Base-by-base conservation (phyloP, 1,284 basidiomycete species). In the Meira miltonrushii region DNA sequence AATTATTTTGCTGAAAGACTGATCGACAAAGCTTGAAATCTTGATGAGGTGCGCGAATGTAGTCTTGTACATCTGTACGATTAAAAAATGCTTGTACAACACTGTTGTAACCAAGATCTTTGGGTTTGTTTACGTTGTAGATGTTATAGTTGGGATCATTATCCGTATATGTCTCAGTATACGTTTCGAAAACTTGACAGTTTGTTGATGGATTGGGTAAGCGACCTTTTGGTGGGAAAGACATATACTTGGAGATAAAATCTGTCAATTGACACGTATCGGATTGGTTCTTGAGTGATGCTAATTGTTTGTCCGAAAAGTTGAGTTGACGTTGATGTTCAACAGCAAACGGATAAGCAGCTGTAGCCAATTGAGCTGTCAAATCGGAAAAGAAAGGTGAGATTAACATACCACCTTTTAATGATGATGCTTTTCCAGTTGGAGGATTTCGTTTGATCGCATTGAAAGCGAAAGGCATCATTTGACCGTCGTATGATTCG, bases 401-500 rank as follows among this genome's bases (percentile, higher is more conserved):
- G 17, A 46, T 46, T 10, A 46, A 17, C 10, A 46, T 9, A 21
- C 9, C 44, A 46, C 9, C 44, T 72, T 60, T 10, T n/a, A n/a
- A n/a, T n/a, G n/a, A n/a, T n/a, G n/a, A n/a, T n/a, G n/a, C n/a
- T n/a, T n/a, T n/a, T n/a, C n/a, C n/a, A n/a, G n/a, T n/a, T n/a
- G n/a, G n/a, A n/a, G n/a, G n/a, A n/a, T n/a, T n/a, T n/a, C n/a
- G n/a, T n/a, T n/a, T n/a, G n/a, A n/a, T n/a, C n/a, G n/a, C n/a
- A n/a, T n/a, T n/a, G n/a, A n/a, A n/a, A n/a, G 23, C 23, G 17
- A 17, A 46, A 11, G 44, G 44, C 8, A 46, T 46, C 81, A 90
- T 97, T 81, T 96, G 92, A n/a, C 95, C 94, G n/a, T 92, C 94
- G 76, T 87, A 98, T 63, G 88, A 91, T 82, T 74, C 70, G 21